Percentiles rank a stretch among this genome's conserved stretches.
Conservation (phyloP, 352 stramenopile species). For the Thalassiosira oceanica region DNA sequence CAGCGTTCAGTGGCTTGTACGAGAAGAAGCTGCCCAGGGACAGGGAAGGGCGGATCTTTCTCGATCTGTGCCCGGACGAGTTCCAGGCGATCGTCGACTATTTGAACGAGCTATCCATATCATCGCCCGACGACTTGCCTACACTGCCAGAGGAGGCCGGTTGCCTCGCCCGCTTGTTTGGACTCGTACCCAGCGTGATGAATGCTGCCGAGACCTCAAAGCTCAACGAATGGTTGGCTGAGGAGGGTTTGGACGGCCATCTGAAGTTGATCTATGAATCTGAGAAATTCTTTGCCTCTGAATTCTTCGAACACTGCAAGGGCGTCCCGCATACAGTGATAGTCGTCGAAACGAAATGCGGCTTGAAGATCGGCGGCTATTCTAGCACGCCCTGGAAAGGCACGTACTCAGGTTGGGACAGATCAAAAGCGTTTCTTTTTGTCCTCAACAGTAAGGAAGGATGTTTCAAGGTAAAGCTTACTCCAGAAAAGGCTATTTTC, state of each 20-base stretch:
- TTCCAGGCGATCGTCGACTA: slow-evolving; percentile 15
- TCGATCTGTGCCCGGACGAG: slow-evolving; percentile 7
- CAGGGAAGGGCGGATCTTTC: not conserved
- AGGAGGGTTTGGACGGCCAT: slow-evolving; percentile 5
- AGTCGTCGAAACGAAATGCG: slow-evolving; percentile 7
- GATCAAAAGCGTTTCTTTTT: slow-evolving; percentile 29
- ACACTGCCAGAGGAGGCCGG: not conserved
- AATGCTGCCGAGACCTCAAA: not conserved
- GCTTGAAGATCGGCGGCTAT: slow-evolving; percentile 2
- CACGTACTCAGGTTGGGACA: not conserved
- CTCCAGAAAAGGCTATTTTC: too few species aligned
- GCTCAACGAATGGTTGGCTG: slow-evolving; percentile 6
- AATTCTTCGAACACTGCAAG: slow-evolving; percentile 3
- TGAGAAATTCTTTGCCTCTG: not conserved
- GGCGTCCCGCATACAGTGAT: not conserved
- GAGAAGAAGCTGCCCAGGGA: slow-evolving; percentile 12
- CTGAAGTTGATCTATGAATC: not conserved
- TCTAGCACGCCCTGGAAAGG: slow-evolving; percentile 3
- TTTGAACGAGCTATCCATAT: slow-evolving; percentile 8
- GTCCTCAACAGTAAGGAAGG: slow-evolving; percentile 1
- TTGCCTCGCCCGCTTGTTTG: too few species aligned
- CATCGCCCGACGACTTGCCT: not conserved
- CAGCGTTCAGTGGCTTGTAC: slow-evolving; percentile 15
- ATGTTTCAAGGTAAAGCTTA: too few species aligned
- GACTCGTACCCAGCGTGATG: too few species aligned